Evolutionary conservation across 768 basidiomycete species (phyloP).

Genomic region (Lactarius psammicola): DNA sequence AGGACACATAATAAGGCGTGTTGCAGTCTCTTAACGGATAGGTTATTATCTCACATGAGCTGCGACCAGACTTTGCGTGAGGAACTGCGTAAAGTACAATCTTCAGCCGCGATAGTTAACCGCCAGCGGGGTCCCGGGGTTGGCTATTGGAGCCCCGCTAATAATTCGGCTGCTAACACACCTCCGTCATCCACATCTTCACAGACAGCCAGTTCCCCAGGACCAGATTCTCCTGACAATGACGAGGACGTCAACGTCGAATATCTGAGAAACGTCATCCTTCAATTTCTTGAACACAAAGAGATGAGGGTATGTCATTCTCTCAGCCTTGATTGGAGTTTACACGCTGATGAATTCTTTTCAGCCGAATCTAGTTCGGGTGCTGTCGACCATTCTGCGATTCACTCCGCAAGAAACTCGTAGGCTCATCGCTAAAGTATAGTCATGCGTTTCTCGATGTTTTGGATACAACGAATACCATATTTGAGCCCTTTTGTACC

Average conservation of each 20-base stretch:
- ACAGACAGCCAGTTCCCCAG: conserved; percentile 35
- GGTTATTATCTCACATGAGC: background rate
- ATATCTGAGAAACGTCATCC: conserved; percentile 91
- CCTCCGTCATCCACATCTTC: conserved; percentile 42
- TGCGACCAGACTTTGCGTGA: conserved; percentile 75
- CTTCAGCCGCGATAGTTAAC: conserved; percentile 85
- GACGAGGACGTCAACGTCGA: conserved; percentile 96
- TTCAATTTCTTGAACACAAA: conserved; percentile 97
- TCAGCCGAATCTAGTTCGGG: conserved; percentile 86
- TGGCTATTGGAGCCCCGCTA: conserved; percentile 77
- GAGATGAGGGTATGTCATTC: conserved; percentile 84
- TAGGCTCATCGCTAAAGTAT: conserved; percentile 84
- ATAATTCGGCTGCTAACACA: conserved; percentile 33
- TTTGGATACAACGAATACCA: background rate
- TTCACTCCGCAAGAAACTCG: conserved; percentile 96
- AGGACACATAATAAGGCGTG: conserved; percentile 76
- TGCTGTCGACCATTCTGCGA: conserved; percentile 86
- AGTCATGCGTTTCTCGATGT: background rate
- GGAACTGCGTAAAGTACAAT: conserved; percentile 93
- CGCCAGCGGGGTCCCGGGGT: conserved; percentile 90
- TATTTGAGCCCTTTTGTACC: conserved; percentile 9
- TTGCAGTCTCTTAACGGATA: conserved; percentile 1
- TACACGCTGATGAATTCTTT: conserved; percentile 17
- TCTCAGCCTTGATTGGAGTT: background rate
- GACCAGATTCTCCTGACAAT: conserved; percentile 40